Base-by-base conservation (phyloP, 1,284 basidiomycete species). In the Pterula multifida region DNA sequence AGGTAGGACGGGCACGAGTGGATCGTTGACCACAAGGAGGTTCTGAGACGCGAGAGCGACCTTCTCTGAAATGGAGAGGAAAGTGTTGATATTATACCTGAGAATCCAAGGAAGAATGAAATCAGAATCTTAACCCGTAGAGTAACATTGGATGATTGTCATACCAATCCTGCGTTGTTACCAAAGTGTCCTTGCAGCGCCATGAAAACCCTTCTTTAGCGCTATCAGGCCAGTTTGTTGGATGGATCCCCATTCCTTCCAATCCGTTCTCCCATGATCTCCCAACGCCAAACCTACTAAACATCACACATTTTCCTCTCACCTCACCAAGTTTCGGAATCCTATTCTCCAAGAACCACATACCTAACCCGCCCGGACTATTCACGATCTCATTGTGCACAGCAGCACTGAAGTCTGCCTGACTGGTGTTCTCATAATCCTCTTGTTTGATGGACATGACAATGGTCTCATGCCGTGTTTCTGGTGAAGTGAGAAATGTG, bases 361-460 rank as follows among this genome's bases (percentile, higher is more conserved):
- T 77, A 2, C 70, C 74, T 26, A 66, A 56, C 6, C 79, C 78
- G 9, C 81, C 79, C 2, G 76, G 73, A 0, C 76, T 73, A 36
- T 58, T 60, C 25, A 63, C 60, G 44, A 94, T 81, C 51, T 81
- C 81, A 35, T 76, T 65, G 49, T 75, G 78, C 3, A 93, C 85
- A 9, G 81, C 63, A 26, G 63, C 57, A 0, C 86, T 85, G 64
- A 92, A 92, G 9, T 64, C 55, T 12, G 60, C 58, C 0, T 71
- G 59, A 1, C 71, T 65, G 2, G 68, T 75, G n/a, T 56, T 65
- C 26, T 65, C 60, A 49, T 68, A 74, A 58, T 86, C 81, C 62
- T 94, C 91, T 62, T 93, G 85, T 63, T 94, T 93, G 61, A 95
- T 76, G 11, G 81, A 90, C 67, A 92, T 78, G 32, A 94, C 73